Conservation (phyloP, 1,284 basidiomycete genomes). For the Trametes hirsuta region DNA sequence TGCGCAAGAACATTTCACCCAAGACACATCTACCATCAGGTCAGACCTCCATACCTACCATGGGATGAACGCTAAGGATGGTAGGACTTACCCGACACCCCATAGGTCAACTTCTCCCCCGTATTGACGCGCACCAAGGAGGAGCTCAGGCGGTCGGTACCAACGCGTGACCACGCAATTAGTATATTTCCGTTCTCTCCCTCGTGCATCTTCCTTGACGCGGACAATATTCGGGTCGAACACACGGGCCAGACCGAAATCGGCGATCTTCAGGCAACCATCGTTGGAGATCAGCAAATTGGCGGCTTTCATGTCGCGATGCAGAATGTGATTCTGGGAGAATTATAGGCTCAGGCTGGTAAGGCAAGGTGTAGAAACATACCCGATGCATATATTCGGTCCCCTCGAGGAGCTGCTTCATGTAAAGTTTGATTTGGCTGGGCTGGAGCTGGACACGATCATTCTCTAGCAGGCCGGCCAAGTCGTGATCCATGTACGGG, state of each 20-base stretch:
- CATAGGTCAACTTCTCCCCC: slow-evolving; percentile 96
- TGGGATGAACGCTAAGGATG: not conserved
- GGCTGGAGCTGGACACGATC: slow-evolving; percentile 80
- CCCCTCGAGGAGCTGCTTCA: slow-evolving; percentile 94
- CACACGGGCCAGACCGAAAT: slow-evolving; percentile 93
- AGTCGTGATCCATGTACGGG: slow-evolving; percentile 99
- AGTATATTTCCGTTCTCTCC: slow-evolving; percentile 80
- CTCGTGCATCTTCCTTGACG: slow-evolving; percentile 45
- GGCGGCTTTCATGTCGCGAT: slow-evolving; percentile 99
- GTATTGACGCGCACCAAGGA: slow-evolving; percentile 89
- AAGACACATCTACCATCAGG: slow-evolving; percentile 74
- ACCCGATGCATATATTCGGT: slow-evolving; percentile 95
- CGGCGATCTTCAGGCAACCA: slow-evolving; percentile 87
- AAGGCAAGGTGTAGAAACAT: slow-evolving; percentile 28
- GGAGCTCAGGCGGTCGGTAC: slow-evolving; percentile 96
- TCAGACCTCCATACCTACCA: not conserved
- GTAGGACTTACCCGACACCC: slow-evolving; percentile 86
- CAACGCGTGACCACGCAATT: slow-evolving; percentile 99
- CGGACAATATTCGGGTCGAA: slow-evolving; percentile 57
- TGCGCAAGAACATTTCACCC: slow-evolving; percentile 92
- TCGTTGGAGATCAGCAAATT: slow-evolving; percentile 93
- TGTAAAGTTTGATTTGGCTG: slow-evolving; percentile 93
- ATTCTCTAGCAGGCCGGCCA: slow-evolving; percentile 93
- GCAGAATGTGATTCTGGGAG: slow-evolving; percentile 87
- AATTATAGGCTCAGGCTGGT: slow-evolving; percentile 9